phyloP scores from a whole-genome alignment of 345 rosid genomes.

The Moringa oleifera region DNA sequence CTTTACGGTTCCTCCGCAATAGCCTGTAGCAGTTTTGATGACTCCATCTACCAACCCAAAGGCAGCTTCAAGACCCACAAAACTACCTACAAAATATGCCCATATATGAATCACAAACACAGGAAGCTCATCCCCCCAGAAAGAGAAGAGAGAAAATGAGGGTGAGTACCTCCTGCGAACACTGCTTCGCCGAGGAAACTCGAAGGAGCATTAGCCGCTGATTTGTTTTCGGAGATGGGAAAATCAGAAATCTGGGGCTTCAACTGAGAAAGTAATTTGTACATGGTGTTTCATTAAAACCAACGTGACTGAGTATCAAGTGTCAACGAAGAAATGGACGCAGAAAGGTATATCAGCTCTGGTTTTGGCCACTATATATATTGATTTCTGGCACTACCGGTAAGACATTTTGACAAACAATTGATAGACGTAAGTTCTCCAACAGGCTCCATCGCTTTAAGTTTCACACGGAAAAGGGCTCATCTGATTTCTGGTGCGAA shows the following conservation, averaged over 20 bases:
- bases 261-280: conserved; percentile 10
- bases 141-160: background rate
- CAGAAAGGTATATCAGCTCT: too few relatives aligned
- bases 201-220: background rate
- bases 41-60: conserved; percentile 18
- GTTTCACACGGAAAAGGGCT: too few relatives aligned
- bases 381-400: too few relatives aligned
- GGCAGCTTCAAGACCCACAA: conserved; percentile 19
- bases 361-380: too few relatives aligned
- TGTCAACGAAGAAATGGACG: background rate
- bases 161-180: conserved; percentile 15
- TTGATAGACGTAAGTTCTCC: too few relatives aligned
- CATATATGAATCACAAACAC: background rate
- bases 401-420: too few relatives aligned
- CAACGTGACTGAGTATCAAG: too few relatives aligned
- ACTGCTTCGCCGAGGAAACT: conserved; percentile 15
- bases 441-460: too few relatives aligned
- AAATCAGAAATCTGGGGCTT: background rate
- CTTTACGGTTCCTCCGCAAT: conserved; percentile 16
- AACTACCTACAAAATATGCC: conserved; percentile 1
- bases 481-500: too few relatives aligned
- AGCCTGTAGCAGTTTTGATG: conserved; percentile 15
- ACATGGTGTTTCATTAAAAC: conserved; percentile 6
- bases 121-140: too few relatives aligned
- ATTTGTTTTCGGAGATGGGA: background rate